Evolutionary conservation across 768 basidiomycete species (phyloP).

Genomic region (Sarcomyxa edulis): DNA sequence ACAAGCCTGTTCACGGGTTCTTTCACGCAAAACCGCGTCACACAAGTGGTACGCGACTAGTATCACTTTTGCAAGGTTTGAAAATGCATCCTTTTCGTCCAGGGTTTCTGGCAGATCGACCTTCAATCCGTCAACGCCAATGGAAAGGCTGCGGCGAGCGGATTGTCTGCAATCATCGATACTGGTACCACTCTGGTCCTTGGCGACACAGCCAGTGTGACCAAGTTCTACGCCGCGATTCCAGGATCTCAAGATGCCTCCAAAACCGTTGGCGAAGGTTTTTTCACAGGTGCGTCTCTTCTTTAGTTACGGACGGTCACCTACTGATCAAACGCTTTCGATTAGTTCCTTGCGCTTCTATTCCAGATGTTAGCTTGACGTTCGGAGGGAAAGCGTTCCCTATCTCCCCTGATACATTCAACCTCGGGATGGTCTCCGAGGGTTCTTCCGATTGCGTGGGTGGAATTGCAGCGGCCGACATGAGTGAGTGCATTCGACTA

Average conservation of each 20-base stretch:
- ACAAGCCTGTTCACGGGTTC: constrained; percentile 35
- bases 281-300: constrained; percentile 9
- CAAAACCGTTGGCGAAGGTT: constrained; percentile 7
- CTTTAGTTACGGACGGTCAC: constrained; percentile 12
- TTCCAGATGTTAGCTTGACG: constrained; percentile 24
- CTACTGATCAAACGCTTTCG: constrained; percentile 15
- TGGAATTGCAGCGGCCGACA: constrained; percentile 43
- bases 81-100: too few species aligned
- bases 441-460: constrained; percentile 42
- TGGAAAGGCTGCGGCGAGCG: constrained; percentile 6
- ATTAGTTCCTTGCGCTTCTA: constrained; percentile 18
- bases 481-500: too few species aligned
- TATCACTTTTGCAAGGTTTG: constrained; percentile 36
- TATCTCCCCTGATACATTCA: constrained; percentile 38
- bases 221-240: constrained; percentile 18
- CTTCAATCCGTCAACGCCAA: constrained; percentile 11
- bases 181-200: constrained; percentile 31
- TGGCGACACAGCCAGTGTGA: constrained; percentile 18
- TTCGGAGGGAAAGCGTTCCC: constrained; percentile 30
- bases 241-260: constrained; percentile 15
- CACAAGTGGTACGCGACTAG: constrained; percentile 25
- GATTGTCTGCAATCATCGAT: constrained; percentile 24
- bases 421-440: constrained; percentile 31
- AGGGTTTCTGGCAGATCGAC: constrained; percentile 22
- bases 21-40: constrained; percentile 31